Percentiles rank a stretch among this genome's conserved stretches.
These are phyloP conservation scores for Corinectria fuckeliana DNA, from an alignment of 2,329 filamentous ascomycete species.

Conservation along the genomic window DNA sequence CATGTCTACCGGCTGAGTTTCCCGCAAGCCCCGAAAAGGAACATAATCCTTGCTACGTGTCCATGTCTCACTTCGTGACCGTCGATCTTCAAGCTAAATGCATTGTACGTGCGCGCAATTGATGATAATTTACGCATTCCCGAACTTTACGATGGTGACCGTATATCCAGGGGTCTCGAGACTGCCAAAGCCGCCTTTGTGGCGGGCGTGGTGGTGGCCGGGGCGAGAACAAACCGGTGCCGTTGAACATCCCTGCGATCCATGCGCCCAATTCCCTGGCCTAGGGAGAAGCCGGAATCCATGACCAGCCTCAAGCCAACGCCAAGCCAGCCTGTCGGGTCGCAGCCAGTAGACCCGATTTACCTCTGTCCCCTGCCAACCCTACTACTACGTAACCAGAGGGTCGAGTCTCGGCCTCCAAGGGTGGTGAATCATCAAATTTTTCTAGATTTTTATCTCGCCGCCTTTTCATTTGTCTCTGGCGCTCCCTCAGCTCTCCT, in stretches of 20 bases:
- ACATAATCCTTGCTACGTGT: neutral
- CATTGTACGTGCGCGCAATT: constrained; percentile 30
- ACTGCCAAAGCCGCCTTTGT: constrained; percentile 24
- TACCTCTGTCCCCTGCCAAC: constrained; percentile 6
- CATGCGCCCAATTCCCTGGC: constrained; percentile 21
- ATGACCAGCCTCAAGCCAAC: constrained; percentile 6
- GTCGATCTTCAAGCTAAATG: neutral
- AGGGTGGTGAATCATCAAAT: constrained; percentile 24
- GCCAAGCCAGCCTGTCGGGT: constrained; percentile 41
- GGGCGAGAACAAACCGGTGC: constrained; percentile 45
- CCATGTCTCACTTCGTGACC: constrained; percentile 13
- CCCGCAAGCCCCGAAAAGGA: neutral
- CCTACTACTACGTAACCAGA: constrained; percentile 10
- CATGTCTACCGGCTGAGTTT: constrained; percentile 5
- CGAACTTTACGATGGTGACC: constrained; percentile 16
- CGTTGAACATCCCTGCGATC: constrained; percentile 21
- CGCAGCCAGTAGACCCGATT: constrained; percentile 34
- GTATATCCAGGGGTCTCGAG: constrained; percentile 26
- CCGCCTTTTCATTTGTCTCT: constrained; percentile 16
- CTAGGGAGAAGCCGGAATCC: constrained; percentile 43
- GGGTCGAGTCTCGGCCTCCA: constrained; percentile 14
- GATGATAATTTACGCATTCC: constrained; percentile 26
- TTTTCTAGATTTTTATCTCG: constrained; percentile 19
- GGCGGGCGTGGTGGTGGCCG: constrained; percentile 29
- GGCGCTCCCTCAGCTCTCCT: constrained; percentile 13